Evolutionary conservation across 2,329 filamentous ascomycete species (phyloP).

Genomic region (Zopfia rhizophila): DNA sequence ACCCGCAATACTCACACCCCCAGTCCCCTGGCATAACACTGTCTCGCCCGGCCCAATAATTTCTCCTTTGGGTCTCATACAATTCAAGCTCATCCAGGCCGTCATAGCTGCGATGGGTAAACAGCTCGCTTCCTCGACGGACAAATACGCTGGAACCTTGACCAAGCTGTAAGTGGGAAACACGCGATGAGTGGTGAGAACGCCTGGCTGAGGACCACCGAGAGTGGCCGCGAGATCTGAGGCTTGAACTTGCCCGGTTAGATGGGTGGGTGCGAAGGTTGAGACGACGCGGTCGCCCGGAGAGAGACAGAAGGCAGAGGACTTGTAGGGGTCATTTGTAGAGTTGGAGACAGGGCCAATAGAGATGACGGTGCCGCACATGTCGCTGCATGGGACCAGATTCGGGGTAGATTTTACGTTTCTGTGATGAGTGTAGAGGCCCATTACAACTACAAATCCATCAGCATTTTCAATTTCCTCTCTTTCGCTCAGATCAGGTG

Average conservation of each 20-base stretch:
- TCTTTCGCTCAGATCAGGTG: not conserved
- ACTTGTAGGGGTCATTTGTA: constrained; percentile 58
- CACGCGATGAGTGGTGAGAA: constrained; percentile 68
- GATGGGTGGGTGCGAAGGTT: constrained; percentile 68
- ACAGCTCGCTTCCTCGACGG: constrained; percentile 68
- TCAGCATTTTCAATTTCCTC: constrained; percentile 19
- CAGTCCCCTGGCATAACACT: constrained; percentile 56
- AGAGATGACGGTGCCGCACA: constrained; percentile 70
- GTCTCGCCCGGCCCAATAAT: constrained; percentile 55
- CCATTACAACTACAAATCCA: constrained; percentile 65
- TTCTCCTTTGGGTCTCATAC: constrained; percentile 65
- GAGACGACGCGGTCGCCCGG: constrained; percentile 72
- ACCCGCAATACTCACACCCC: constrained; percentile 55
- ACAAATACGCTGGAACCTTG: constrained; percentile 65
- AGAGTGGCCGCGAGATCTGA: constrained; percentile 67
- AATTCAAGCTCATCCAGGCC: constrained; percentile 73
- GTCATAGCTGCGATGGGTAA: constrained; percentile 71
- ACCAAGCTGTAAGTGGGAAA: constrained; percentile 68
- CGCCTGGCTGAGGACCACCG: constrained; percentile 69
- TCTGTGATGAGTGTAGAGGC: constrained; percentile 74
- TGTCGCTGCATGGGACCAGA: constrained; percentile 75
- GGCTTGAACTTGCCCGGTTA: constrained; percentile 68
- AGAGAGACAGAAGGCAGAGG: constrained; percentile 43
- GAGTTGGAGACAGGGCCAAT: constrained; percentile 54
- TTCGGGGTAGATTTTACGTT: constrained; percentile 54